A percentile compares a stretch with the other conserved stretches of the same genome.
Evolutionary conservation across 306 rosid genomes (phyloP).

Genomic region (Lathyrus oleraceus): DNA sequence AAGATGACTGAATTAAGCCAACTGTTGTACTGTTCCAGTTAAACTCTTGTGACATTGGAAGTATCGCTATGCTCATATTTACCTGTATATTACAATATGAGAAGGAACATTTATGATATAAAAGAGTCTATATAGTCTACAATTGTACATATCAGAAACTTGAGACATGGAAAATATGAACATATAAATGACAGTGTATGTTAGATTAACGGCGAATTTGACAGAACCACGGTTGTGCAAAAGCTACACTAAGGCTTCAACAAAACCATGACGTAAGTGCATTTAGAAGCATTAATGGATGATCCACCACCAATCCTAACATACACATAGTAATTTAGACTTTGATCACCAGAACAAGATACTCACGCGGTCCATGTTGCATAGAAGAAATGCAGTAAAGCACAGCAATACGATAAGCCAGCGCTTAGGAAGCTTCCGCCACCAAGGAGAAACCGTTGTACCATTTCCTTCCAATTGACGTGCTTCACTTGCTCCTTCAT

Average conservation of each 20-base stretch:
- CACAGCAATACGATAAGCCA: slow-evolving; percentile 78
- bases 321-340: not conserved
- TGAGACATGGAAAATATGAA: not conserved
- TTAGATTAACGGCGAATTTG: not conserved
- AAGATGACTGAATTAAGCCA: slow-evolving; percentile 92
- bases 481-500: slow-evolving; percentile 57
- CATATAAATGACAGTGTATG: not conserved
- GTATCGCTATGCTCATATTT: slow-evolving; percentile 98
- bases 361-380: slow-evolving; percentile 91
- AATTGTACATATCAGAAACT: not conserved
- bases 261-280: not conserved
- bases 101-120: slow-evolving; percentile 8
- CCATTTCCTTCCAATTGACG: slow-evolving; percentile 43
- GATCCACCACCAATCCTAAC: not conserved
- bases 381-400: slow-evolving; percentile 62
- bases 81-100: slow-evolving; percentile 51
- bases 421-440: slow-evolving; percentile 68
- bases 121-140: not conserved
- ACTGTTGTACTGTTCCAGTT: slow-evolving; percentile 93
- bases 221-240: not conserved
- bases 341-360: slow-evolving; percentile 10
- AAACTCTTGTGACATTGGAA: slow-evolving; percentile 88
- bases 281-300: not conserved
- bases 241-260: not conserved
- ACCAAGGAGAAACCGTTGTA: slow-evolving; percentile 47